Conservation (phyloP, 805 yeast genomes). For the Tetrapisispora nanseiensis region DNA sequence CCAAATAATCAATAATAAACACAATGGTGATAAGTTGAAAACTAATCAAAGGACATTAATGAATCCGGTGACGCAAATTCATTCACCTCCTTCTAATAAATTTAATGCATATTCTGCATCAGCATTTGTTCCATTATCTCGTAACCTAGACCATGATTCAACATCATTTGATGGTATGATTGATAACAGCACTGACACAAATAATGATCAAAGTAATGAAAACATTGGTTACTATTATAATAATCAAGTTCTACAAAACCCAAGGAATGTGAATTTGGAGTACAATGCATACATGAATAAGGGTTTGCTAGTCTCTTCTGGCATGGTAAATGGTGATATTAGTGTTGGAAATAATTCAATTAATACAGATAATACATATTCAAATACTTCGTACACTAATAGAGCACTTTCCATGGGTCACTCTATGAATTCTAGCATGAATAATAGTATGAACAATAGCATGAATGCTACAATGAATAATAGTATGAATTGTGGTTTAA, state of each 20-base stretch:
- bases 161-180: neutral
- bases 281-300: neutral
- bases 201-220: neutral
- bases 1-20: neutral
- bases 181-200: neutral
- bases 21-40: slow-evolving; percentile 1
- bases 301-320: neutral
- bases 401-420: neutral
- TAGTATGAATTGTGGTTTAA: no score
- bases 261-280: neutral
- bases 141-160: neutral
- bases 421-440: neutral
- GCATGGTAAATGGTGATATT: neutral
- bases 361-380: neutral
- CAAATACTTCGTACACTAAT: slow-evolving; percentile 3
- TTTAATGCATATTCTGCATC: slow-evolving; percentile 20
- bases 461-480: neutral
- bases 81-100: slow-evolving; percentile 6
- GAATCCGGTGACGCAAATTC: neutral
- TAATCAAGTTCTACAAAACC: neutral
- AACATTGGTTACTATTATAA: neutral
- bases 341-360: neutral
- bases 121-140: slow-evolving; percentile 15
- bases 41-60: neutral
- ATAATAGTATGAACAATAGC: neutral